These are phyloP conservation scores for Lentinula lateritia DNA, from an alignment of 768 basidiomycete species.

Conservation along the genomic window DNA sequence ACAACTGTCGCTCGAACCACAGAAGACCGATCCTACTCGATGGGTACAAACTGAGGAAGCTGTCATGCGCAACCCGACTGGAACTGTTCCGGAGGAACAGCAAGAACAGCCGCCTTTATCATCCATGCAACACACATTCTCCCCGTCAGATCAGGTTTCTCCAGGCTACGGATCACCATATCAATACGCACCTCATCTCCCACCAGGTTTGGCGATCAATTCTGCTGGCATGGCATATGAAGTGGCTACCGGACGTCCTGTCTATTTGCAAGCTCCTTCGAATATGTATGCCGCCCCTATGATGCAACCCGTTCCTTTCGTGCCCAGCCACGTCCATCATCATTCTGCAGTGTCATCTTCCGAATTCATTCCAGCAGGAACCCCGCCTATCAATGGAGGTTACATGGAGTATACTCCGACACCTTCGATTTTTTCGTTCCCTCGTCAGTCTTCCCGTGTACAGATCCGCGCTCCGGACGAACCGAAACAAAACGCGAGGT, in stretches of 20 bases:
- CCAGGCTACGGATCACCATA: constrained; percentile 70
- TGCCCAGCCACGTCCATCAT: constrained; percentile 60
- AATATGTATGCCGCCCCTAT: constrained; percentile 68
- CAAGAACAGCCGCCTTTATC: constrained; percentile 30
- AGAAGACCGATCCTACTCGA: constrained; percentile 28
- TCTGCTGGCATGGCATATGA: constrained; percentile 80
- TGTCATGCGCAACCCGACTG: constrained; percentile 33
- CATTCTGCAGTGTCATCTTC: constrained; percentile 55
- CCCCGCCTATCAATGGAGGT: constrained; percentile 50
- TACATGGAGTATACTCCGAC: constrained; percentile 51
- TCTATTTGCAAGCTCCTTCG: constrained; percentile 57
- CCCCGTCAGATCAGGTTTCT: constrained; percentile 40
- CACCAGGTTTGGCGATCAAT: constrained; percentile 68
- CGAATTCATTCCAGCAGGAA: constrained; percentile 38
- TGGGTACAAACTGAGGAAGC: constrained; percentile 43
- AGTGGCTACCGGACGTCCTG: constrained; percentile 73
- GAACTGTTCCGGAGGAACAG: constrained; percentile 19
- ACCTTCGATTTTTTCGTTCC: constrained; percentile 71
- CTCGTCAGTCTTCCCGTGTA: constrained; percentile 64
- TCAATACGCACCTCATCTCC: constrained; percentile 52
- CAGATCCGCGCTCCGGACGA: constrained; percentile 65
- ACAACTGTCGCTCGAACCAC: constrained; percentile 29
- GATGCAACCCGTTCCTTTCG: constrained; percentile 46
- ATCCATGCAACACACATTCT: constrained; percentile 37
- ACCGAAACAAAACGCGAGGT: constrained; percentile 16